Evolutionary conservation across 371 early-diverging fungal species (phyloP), one percentile per base, ranked within the genome.

Genomic region (Apophysomyces ossiformis): DNA sequence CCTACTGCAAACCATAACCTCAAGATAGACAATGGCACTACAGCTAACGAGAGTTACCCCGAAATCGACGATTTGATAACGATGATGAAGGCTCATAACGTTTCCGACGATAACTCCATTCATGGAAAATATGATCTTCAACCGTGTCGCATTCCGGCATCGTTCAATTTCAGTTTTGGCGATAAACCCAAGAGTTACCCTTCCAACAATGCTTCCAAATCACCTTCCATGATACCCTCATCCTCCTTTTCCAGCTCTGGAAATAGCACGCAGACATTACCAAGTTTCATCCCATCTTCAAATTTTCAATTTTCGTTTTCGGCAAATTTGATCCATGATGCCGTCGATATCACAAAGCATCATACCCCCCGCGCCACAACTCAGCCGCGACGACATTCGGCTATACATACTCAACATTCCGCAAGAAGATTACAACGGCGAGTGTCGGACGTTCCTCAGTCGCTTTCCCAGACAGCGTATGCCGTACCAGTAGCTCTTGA

Each of bases 21-120:
- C 13, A n/a, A 65, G 60, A n/a, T 32, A 65, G 50, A 56, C 47
- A 54, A 46, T 38, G 36, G 18, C 39, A 46, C 36, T 37, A 26
- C 56, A n/a, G 21, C 37, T 46, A 63, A 63, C 54, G 37, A 16
- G 47, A 47, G 37, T 16, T 58, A 15, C n/a, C 59, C 61, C 37
- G 47, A 66, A 16, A 54, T 61, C 21, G 67, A 66, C 44, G 39
- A 54, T 45, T 66, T 66, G 57, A 56, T 66, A n/a, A 45, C 61
- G 5, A 47, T 60, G 26, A 60, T 66, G 61, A 54, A 61, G 21
- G 43, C 54, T 38, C 67, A 61, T 44, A 60, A 60, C 16, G 37
- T 66, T 36, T 41, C 45, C 38, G 61, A 57, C 36, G 67, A 63
- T 46, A 21, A 12, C 21, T 63, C 36, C 61, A 37, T 35, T 32